Base-by-base conservation (phyloP, 1,284 basidiomycete species). In the Irpex lacteus region DNA sequence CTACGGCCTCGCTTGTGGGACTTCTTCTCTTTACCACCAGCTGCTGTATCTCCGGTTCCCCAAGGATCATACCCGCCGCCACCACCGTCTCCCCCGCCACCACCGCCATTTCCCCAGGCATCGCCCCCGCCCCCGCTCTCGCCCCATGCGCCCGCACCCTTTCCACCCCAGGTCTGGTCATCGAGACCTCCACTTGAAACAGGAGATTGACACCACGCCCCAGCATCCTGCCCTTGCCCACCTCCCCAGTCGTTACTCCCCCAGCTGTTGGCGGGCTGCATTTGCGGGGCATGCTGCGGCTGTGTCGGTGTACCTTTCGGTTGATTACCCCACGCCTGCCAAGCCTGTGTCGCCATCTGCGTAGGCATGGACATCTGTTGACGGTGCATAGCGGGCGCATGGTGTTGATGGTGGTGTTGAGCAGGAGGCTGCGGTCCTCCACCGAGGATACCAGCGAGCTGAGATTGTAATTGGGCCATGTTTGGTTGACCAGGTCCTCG, bases 211-310 rank as follows among this genome's bases (percentile, higher is more conserved):
- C 7, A 26, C 62, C 59, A 52, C 0, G n/a, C 59, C 3, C 13
- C 13, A 7, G 36, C 15, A 11, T 32, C 34, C 34, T 21, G 18
- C 37, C 26, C 26, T 26, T 26, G 26, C 4, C 26, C 26, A 3
- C 36, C 52, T 38, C 8, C 40, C 59, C 62, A 63, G 26, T 61
- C 61, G 7, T 55, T 50, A 37, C 37, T 61, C 8, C 62, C 64
- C 65, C 67, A 64, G 52, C 63, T 64, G 13, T 62, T 58, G n/a
- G 59, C n/a, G 18, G 36, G 59, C 58, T 67, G 66, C 40, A 65
- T 65, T 44, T 63, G 61, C 37, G 54, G 53, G n/a, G 64, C 50
- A 1, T 52, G 52, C 15, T 62, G 63, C 15, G 49, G 37, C 21
- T 59, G 52, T n/a, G 52, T 44, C 47, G 50, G 56, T 8, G 21